Base-by-base conservation (phyloP, 305 asterid species). In the Solanum hybrid region DNA sequence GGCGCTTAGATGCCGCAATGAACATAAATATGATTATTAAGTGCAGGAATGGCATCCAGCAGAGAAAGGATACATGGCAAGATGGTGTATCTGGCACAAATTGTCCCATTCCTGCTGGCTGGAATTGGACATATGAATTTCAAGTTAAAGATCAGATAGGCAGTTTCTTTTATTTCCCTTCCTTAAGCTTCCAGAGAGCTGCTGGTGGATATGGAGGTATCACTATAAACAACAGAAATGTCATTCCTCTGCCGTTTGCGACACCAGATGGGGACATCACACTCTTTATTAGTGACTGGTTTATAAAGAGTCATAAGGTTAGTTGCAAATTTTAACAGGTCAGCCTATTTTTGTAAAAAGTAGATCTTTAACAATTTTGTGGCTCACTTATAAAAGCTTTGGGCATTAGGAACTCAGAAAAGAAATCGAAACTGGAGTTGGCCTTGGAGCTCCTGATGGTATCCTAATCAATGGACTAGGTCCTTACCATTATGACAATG, bases 41-140 rank as follows among this genome's bases (percentile, higher is more conserved):
- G 56, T 93, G 93, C 95, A 96, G 99, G 99, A 96, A 96, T 76
- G 99, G 99, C 72, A 90, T 97, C 91, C 99, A 97, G 82, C 98
- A 93, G 45, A 92, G 99, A 80, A 97, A 96, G 89, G 95, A 95
- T 91, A 95, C 98, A 11, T 97, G 98, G 98, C 98, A 97, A 92
- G 98, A 97, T 91, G 98, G 98, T 73, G 96, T 97, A 87, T 93
- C 94, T 12, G 98, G 98, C 64, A 97, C 99, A 37, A 96, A 94
- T 91, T 97, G 98, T 89, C 98, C 98, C 40, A 96, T 97, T 87
- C 99, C 99, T 34, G 94, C 96, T 51, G 97, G 99, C 86, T 97
- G 99, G 99, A 97, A 97, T 88, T 97, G 99, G 99, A 97, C 99
- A 3, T 97, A 96, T 91, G 95, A 96, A 91, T 97, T 97, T 94